These are phyloP conservation scores for Mrakia frigida DNA, from an alignment of 768 basidiomycete genomes.

Conservation along the genomic window DNA sequence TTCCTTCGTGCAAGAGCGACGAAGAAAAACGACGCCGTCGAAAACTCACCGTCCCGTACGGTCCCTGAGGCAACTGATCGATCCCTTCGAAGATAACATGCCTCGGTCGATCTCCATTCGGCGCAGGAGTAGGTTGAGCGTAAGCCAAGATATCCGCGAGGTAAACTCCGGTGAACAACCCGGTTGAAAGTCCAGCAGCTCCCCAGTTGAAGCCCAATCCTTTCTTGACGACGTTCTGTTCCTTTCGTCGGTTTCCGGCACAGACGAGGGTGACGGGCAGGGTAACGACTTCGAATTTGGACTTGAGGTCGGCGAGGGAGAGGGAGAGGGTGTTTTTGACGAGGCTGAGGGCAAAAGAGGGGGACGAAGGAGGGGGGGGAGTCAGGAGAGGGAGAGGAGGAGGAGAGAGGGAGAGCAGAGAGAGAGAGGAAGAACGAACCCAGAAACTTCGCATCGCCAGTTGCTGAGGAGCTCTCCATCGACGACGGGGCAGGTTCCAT, in stretches of 20 bases:
- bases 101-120: slow-evolving; percentile 42
- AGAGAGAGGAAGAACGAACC: slow-evolving; percentile 36
- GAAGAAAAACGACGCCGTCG: slow-evolving; percentile 37
- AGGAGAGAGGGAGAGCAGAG: neutral
- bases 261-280: slow-evolving; percentile 60
- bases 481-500: slow-evolving; percentile 56
- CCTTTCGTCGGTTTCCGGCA: slow-evolving; percentile 62
- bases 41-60: slow-evolving; percentile 52
- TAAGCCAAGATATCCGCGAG: slow-evolving; percentile 54
- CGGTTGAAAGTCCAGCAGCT: slow-evolving; percentile 48
- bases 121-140: slow-evolving; percentile 38
- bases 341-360: slow-evolving; percentile 35
- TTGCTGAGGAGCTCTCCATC: slow-evolving; percentile 43
- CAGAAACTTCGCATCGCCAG: slow-evolving; percentile 53
- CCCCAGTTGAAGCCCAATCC: slow-evolving; percentile 49
- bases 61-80: slow-evolving; percentile 57
- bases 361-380: neutral
- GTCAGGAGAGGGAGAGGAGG: neutral
- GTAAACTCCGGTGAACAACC: slow-evolving; percentile 59
- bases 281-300: slow-evolving; percentile 54
- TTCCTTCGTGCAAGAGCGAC: neutral
- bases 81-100: slow-evolving; percentile 60
- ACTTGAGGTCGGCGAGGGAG: slow-evolving; percentile 50
- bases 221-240: slow-evolving; percentile 60
- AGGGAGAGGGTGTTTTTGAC: slow-evolving; percentile 40